A percentile compares a stretch with the other conserved stretches of the same genome.
These are phyloP conservation scores for Funneliformis caledonium DNA, from an alignment of 371 early-diverging fungal species.

Conservation along the genomic window DNA sequence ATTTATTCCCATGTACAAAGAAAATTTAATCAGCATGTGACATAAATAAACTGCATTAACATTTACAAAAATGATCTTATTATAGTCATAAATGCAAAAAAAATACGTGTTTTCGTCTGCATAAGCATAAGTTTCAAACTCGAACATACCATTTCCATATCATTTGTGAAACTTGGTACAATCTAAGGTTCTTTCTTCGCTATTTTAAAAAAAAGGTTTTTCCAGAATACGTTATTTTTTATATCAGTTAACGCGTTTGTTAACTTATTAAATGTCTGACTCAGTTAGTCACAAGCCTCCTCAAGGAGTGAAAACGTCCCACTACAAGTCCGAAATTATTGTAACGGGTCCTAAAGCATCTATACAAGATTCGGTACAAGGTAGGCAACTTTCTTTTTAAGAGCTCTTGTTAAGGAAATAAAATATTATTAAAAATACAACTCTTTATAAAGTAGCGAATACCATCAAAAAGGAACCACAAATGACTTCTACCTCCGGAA, in stretches of 20 bases:
- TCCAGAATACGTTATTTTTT: too few relatives aligned
- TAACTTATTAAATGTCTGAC: background rate
- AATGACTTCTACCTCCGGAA: background rate
- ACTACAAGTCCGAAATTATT: background rate
- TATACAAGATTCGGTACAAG: background rate
- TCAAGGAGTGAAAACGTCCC: background rate
- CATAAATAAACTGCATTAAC: too few relatives aligned
- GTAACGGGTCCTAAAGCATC: background rate
- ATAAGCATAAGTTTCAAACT: too few relatives aligned
- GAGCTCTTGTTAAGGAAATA: background rate
- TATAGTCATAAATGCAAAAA: too few relatives aligned
- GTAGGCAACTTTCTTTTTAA: background rate
- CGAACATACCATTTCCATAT: too few relatives aligned
- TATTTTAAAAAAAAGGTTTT: background rate
- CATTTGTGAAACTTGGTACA: too few relatives aligned
- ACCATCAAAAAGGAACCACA: background rate
- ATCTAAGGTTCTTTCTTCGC: too few relatives aligned
- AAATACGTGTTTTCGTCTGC: too few relatives aligned
- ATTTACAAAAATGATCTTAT: too few relatives aligned
- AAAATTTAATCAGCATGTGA: too few relatives aligned
- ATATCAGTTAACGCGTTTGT: background rate
- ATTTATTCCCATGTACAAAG: too few relatives aligned
- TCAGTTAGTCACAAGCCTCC: background rate
- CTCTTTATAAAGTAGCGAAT: background rate
- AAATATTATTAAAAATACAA: background rate